Conservation (phyloP, 176 grass and related monocot genomes). For the Zoysia pacifica region DNA sequence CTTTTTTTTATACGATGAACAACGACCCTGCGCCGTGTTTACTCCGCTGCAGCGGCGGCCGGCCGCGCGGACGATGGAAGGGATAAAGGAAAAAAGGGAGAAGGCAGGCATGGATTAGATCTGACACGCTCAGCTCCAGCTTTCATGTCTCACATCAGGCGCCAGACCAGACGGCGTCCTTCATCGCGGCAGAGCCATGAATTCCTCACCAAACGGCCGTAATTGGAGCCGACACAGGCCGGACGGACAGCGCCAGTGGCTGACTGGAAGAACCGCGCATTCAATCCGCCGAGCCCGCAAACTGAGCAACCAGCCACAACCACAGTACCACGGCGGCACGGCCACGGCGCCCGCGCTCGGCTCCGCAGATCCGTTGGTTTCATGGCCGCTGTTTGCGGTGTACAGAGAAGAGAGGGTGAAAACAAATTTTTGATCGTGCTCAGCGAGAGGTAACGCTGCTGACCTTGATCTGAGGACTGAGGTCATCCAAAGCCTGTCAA, state of each 20-base stretch:
- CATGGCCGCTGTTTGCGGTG: too few relatives aligned
- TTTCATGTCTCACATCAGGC: conserved; percentile 8
- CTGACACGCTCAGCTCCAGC: conserved; percentile 26
- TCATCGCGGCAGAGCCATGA: conserved; percentile 44
- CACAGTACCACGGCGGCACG: not conserved
- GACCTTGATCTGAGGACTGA: too few relatives aligned
- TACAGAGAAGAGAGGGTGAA: too few relatives aligned
- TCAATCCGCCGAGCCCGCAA: conserved; percentile 21
- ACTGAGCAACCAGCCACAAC: not conserved
- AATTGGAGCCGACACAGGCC: conserved; percentile 21
- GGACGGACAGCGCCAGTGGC: not conserved
- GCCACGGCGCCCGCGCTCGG: not conserved
- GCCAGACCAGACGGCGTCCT: conserved; percentile 6
- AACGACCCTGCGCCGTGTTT: conserved; percentile 2
- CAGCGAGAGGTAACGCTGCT: too few relatives aligned
- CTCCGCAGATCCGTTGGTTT: not conserved
- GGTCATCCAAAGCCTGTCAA: too few relatives aligned
- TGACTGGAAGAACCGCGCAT: not conserved
- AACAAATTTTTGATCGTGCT: too few relatives aligned
- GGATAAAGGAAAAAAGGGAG: not conserved
- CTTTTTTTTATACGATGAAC: too few relatives aligned
- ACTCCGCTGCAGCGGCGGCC: conserved; percentile 1
- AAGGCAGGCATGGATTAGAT: not conserved
- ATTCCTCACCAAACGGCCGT: conserved; percentile 50
- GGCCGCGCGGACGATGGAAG: not conserved